Evolutionary conservation across 2,329 filamentous ascomycete genomes (phyloP).

Genomic region (Fusarium devonianum): DNA sequence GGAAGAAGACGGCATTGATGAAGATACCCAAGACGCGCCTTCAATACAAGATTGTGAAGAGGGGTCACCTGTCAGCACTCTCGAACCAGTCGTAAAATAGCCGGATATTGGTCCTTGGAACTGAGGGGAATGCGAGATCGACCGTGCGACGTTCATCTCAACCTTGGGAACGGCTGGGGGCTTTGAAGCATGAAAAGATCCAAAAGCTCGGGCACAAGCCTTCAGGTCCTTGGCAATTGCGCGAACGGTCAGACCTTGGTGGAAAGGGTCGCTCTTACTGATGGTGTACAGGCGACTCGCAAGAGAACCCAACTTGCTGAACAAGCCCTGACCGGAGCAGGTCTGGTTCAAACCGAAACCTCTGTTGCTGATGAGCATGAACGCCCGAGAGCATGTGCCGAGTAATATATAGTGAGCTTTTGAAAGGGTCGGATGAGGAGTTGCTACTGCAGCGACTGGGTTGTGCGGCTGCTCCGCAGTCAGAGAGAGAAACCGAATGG

Average conservation of each 20-base stretch:
- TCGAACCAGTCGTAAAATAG: slow-evolving; percentile 12
- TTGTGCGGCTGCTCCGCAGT: slow-evolving; percentile 34
- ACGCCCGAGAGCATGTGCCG: slow-evolving; percentile 44
- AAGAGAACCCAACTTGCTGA: slow-evolving; percentile 36
- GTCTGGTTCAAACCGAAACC: slow-evolving; percentile 28
- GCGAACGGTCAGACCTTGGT: slow-evolving; percentile 36
- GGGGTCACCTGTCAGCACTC: slow-evolving; percentile 9
- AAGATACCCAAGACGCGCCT: slow-evolving; percentile 30
- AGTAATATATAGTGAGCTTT: slow-evolving; percentile 43
- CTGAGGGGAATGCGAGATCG: slow-evolving; percentile 36
- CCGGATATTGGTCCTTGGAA: slow-evolving; percentile 10
- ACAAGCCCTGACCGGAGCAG: slow-evolving; percentile 35
- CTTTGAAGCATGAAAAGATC: slow-evolving; percentile 22
- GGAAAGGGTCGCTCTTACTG: slow-evolving; percentile 42
- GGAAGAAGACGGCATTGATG: slow-evolving; percentile 37
- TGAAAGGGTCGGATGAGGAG: slow-evolving; percentile 39
- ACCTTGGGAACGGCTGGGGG: slow-evolving; percentile 30
- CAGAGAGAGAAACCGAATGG: slow-evolving; percentile 37
- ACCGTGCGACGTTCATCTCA: slow-evolving; percentile 24
- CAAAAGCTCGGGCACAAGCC: slow-evolving; percentile 35
- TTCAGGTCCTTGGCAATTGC: slow-evolving; percentile 43
- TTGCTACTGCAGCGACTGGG: slow-evolving; percentile 23
- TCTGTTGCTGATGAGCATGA: slow-evolving; percentile 37
- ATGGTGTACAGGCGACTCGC: slow-evolving; percentile 39
- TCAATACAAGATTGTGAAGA: slow-evolving; percentile 28